Percentiles rank a stretch among this genome's conserved stretches.
phyloP scores from a whole-genome alignment of 2,329 filamentous ascomycete genomes.

The Alternaria conjuncta region DNA sequence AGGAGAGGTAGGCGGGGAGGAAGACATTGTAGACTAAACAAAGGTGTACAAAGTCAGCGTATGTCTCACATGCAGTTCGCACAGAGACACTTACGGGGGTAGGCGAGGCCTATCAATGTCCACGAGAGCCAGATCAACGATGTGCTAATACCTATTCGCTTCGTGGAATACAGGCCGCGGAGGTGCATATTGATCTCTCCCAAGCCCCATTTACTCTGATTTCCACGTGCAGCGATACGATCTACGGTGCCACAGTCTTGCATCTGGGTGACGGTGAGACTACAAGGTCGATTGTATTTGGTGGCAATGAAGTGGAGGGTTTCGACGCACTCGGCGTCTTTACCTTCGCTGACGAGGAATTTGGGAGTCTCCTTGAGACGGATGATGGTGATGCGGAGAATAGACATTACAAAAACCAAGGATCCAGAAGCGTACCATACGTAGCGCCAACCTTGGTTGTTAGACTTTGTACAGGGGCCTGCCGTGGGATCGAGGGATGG shows the following conservation, averaged over 20 bases:
- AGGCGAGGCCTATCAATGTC: conserved; percentile 73
- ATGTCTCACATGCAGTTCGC: background rate
- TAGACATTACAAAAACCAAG: conserved; percentile 61
- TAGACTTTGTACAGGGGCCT: conserved; percentile 56
- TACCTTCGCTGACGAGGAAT: conserved; percentile 61
- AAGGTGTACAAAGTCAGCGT: background rate
- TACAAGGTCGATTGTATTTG: conserved; percentile 61
- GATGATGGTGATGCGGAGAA: conserved; percentile 62
- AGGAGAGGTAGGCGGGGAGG: conserved; percentile 67
- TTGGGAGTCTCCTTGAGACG: conserved; percentile 64
- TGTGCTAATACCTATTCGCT: conserved; percentile 66
- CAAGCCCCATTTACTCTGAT: conserved; percentile 45
- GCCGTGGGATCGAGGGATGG: conserved; percentile 44
- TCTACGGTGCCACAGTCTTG: conserved; percentile 53
- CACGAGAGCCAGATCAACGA: conserved; percentile 72
- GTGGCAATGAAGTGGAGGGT: conserved; percentile 58
- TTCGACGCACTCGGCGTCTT: conserved; percentile 59
- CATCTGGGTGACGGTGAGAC: conserved; percentile 58
- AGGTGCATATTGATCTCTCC: conserved; percentile 61
- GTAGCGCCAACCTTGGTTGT: conserved; percentile 65
- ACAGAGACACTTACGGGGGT: conserved; percentile 55
- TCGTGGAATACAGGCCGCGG: conserved; percentile 68
- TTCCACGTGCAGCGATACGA: conserved; percentile 26
- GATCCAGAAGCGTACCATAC: conserved; percentile 61
- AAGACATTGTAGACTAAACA: conserved; percentile 71